phyloP scores from a whole-genome alignment of 345 rosid species.

The Gossypium turneri region DNA sequence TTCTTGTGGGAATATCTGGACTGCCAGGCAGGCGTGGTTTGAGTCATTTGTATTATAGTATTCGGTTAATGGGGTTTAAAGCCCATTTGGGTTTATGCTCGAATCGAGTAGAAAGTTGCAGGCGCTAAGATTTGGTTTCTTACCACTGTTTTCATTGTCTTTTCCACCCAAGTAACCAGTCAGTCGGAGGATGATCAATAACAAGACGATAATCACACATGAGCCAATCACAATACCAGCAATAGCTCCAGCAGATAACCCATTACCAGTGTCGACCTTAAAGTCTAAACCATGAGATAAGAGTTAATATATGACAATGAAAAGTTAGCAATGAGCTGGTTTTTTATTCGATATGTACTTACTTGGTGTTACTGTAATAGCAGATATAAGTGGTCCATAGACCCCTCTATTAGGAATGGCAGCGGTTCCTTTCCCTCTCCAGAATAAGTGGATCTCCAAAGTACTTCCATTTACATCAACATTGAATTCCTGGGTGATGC shows the following conservation, averaged over 20 bases:
- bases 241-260: constrained; percentile 59
- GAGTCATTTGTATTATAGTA: background rate
- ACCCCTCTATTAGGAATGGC: constrained; percentile 59
- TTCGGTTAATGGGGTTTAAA: background rate
- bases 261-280: constrained; percentile 45
- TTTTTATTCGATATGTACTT: constrained; percentile 22
- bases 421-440: constrained; percentile 85
- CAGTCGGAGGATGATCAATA: constrained; percentile 40
- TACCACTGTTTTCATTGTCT: constrained; percentile 55
- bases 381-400: constrained; percentile 91
- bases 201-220: constrained; percentile 31
- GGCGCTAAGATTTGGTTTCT: background rate
- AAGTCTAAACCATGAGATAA: constrained; percentile 41
- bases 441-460: constrained; percentile 67
- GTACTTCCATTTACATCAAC: constrained; percentile 55
- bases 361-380: constrained; percentile 70
- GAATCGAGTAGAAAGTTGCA: background rate
- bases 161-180: constrained; percentile 53
- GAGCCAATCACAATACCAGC: constrained; percentile 58
- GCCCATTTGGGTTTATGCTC: background rate
- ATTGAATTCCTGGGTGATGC: constrained; percentile 23
- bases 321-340: background rate
- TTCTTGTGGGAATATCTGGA: background rate
- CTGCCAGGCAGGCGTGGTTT: background rate
- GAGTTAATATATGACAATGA: background rate